These are phyloP conservation scores for Aspergillus bertholletiae DNA, from an alignment of 495 filamentous ascomycete genomes.

Conservation along the genomic window DNA sequence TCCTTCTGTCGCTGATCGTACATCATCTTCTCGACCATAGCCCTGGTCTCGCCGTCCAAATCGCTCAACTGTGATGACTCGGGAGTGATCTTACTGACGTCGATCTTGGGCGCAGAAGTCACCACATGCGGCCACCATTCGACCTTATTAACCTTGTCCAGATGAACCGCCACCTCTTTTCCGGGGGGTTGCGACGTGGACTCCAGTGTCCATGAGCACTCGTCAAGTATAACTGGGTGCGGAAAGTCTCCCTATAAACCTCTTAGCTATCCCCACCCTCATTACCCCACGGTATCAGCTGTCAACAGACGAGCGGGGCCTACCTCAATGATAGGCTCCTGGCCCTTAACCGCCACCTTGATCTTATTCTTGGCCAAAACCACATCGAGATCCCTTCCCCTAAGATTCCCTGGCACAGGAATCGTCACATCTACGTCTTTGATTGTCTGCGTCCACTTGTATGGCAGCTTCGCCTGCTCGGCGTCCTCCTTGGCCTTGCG, in stretches of 20 bases:
- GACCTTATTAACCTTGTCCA: constrained; percentile 96
- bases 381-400: constrained; percentile 79
- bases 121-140: constrained; percentile 97
- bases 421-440: constrained; percentile 80
- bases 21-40: constrained; percentile 99
- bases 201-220: constrained; percentile 92
- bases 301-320: constrained; percentile 5
- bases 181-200: constrained; percentile 53
- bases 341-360: constrained; percentile 81
- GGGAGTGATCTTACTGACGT: constrained; percentile 90
- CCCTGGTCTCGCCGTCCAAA: constrained; percentile 89
- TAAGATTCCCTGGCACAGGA: constrained; percentile 72
- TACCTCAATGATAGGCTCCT: constrained; percentile 83
- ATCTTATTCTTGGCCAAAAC: constrained; percentile 76
- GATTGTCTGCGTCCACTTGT: constrained; percentile 98
- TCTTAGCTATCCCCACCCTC: background rate
- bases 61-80: constrained; percentile 88
- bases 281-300: too few species aligned
- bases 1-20: constrained; percentile 98
- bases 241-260: constrained; percentile 71
- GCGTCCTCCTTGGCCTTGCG: constrained; percentile 73
- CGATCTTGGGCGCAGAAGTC: constrained; percentile 74
- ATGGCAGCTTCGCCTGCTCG: constrained; percentile 89
- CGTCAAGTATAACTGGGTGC: constrained; percentile 73
- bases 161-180: constrained; percentile 82